Conservation (phyloP, 805 yeast species). For the Kodamaea jinghongensis region DNA sequence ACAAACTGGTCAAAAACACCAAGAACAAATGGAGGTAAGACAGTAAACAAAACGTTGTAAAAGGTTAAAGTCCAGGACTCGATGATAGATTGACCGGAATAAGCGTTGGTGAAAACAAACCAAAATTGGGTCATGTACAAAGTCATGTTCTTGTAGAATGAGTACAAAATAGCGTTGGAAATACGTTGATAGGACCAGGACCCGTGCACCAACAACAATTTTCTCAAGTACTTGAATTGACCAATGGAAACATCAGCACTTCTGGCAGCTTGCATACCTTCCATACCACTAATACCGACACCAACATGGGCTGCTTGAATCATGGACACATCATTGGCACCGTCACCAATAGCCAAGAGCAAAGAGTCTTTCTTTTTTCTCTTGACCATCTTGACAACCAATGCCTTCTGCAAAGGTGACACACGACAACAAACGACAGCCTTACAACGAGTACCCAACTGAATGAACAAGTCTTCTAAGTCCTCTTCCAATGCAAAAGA, state of each 20-base stretch:
- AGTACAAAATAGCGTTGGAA: constrained; percentile 86
- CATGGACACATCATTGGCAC: constrained; percentile 99
- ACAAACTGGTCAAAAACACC: constrained; percentile 98
- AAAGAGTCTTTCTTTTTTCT: constrained; percentile 67
- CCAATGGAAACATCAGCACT: constrained; percentile 97
- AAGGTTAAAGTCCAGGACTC: constrained; percentile 98
- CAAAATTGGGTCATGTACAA: constrained; percentile 97
- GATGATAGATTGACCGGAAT: constrained; percentile 91
- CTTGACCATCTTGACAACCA: constrained; percentile 93
- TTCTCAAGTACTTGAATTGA: constrained; percentile 83
- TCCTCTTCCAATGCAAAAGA: constrained; percentile 81
- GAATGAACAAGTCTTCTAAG: constrained; percentile 72
- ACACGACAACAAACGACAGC: constrained; percentile 98
- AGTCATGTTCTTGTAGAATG: constrained; percentile 94
- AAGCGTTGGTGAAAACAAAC: constrained; percentile 91
- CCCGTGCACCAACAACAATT: constrained; percentile 88
- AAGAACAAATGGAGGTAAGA: constrained; percentile 90
- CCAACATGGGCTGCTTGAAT: constrained; percentile 99
- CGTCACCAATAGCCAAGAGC: constrained; percentile 93
- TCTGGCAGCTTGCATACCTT: constrained; percentile 99
- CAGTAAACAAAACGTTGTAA: constrained; percentile 92
- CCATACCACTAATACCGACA: constrained; percentile 98
- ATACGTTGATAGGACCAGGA: constrained; percentile 97
- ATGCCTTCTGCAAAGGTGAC: constrained; percentile 94
- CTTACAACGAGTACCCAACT: constrained; percentile 81